Base-by-base conservation (phyloP, 805 yeast species). In the Myxozyma neotropica region DNA sequence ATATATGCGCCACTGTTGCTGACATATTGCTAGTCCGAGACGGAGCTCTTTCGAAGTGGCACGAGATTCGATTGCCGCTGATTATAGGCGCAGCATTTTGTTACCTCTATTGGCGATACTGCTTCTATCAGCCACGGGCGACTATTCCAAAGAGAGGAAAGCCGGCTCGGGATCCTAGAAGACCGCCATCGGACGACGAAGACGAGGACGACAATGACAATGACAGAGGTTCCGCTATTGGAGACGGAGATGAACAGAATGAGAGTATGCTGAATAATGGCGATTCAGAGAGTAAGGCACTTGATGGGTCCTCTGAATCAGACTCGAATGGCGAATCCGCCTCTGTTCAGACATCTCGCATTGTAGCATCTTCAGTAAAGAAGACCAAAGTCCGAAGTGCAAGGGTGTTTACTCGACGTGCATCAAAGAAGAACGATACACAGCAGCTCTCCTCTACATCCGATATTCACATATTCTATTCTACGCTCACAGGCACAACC, bases 401-500 rank as follows among this genome's bases (percentile, higher is more conserved):
- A 12, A 61, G 53, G 39, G 62, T 61, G 15, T 56, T 61, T 21
- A 57, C 61, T 3, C 55, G 61, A 13, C 39, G 38, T 12, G 44
- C 54, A 3, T 40, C 35, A 43, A 35, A 45, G 31, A 13, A 24
- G 12, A 27, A 17, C 4, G 51, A 31, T 13, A 46, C 40, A 17
- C 53, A 19, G 24, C 23, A 10, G 1, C 55, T 40, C 6, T 31
- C 55, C 5, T 5, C 54, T 13, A 13, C 50, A 8, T 53, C 66
- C 12, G 58, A 58, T n/a, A 48, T 63, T 29, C 46, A 52, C 59
- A 81, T 91, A 2, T 88, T 91, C 68, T 91, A 88, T 73, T 86
- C 97, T 7, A 87, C 96, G 0, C 75, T 91, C 59, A 92, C 96
- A 2, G 97, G 97, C 10, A 77, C 95, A 0, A 82, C 95, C 0